Base-by-base conservation (phyloP, 2,329 filamentous ascomycete species). In the Phoma sp. region DNA sequence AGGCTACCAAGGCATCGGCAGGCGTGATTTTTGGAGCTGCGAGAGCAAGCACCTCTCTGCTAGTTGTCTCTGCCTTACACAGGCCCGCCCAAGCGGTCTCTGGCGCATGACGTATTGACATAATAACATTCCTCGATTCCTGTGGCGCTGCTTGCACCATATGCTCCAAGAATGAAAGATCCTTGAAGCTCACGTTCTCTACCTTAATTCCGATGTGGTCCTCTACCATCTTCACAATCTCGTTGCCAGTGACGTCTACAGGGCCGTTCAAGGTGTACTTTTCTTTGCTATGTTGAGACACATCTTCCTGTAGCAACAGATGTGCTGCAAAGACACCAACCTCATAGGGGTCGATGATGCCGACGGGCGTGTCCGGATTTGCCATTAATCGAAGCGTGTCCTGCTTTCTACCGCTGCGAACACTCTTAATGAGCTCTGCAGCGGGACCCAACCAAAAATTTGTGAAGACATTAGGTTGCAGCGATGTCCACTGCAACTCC, bases 221-320 rank as follows among this genome's bases (percentile, higher is more conserved):
- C 33, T 65, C 62, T 0, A 63, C 55, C 54, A 63, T 37, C 7
- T 33, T 40, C 13, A 63, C 56, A 11, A 65, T 52, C 18, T 61
- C 29, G 0, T 36, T 24, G 2, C 62, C 62, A 0, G 46, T 60
- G 18, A 63, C 45, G 22, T 63, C 58, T 29, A 58, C 50, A 2
- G 60, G 60, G 3, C 60, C 62, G 18, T 57, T 61, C 11, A 65
- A 40, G 7, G 55, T 48, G 36, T 63, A 65, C 24, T 38, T 63
- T 7, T 39, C 41, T 7, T 56, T 55, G 44, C 57, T 62, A 35
- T 64, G 60, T 30, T 10, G 11, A 11, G 52, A 29, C 7, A 37
- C 30, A n/a, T 62, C 55, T 35, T 51, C 45, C 24, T 52, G 43
- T 2, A 54, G 32, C 24, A 66, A 45, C 4, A 66, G 50, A 23